Evolutionary conservation across 1,284 basidiomycete species (phyloP), one percentile per base, ranked within the genome.

Genomic region (Malassezia cuniculi): DNA sequence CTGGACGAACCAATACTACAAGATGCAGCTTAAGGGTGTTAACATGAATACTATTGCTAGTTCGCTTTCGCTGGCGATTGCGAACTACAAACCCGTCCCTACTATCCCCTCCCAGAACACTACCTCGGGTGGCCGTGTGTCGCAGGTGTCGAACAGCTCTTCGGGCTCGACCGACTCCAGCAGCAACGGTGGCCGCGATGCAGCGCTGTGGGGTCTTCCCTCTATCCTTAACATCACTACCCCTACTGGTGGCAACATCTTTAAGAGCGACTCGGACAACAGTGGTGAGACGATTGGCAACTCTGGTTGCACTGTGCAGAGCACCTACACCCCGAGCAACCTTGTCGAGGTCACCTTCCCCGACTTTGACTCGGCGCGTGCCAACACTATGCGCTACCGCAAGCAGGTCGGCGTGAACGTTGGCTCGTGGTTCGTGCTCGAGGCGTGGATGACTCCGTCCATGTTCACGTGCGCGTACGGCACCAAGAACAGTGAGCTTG

Each of bases 381-480:
- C 62, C 10, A 64, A 50, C 41, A 53, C 56, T 28, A 54, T 60
- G 54, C 53, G 57, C 16, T 60, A 60, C 27, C 55, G 57, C n/a
- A 42, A 58, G 42, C 57, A 60, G 41, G 45, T 54, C 36, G 58
- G 55, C 24, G 54, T 60, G 39, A 60, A 60, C 25, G 37, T 51
- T 4, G 58, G 58, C 27, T 34, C 50, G 6, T 60, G 58, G 58
- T 81, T 83, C 54, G 79, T 82, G 1, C 76, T 78, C 40, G 81
- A 84, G 60, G 69, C 74, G 20, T 84, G 81, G 81, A 82, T 84
- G 78, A 76, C 76, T 5, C 76, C 77, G 4, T 78, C 77, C 28
- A 52, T 81, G 22, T 82, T 82, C 59, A 60, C 64, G 2, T 81
- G 79, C 44, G 79, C 81, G 3, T 61, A 71, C 17, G 78, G 74